These are phyloP conservation scores for Tylopilus vinaceipallidus DNA, from an alignment of 768 basidiomycete genomes.

Conservation along the genomic window DNA sequence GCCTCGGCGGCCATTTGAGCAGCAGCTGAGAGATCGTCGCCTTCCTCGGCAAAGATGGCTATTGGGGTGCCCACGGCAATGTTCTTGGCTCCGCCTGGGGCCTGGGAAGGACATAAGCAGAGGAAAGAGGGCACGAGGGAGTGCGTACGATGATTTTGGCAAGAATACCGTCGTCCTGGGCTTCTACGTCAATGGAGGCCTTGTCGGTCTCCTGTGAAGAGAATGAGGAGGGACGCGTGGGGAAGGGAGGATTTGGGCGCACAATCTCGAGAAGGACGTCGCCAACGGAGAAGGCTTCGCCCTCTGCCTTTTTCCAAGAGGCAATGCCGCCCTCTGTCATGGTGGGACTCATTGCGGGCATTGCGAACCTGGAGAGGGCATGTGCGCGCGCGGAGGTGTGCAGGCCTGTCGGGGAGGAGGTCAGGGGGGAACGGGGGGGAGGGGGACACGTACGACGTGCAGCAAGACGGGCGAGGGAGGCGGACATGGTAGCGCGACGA, in stretches of 20 bases:
- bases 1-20: constrained; percentile 69
- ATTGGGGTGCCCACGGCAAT: constrained; percentile 85
- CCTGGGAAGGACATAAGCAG: constrained; percentile 40
- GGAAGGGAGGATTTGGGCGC: constrained; percentile 27
- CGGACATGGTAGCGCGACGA: constrained; percentile 46
- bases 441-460: constrained; percentile 54
- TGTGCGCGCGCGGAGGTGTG: constrained; percentile 76
- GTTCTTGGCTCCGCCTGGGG: constrained; percentile 81
- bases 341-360: constrained; percentile 99
- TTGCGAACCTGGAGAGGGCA: constrained; percentile 85
- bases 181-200: constrained; percentile 99
- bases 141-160: constrained; percentile 91
- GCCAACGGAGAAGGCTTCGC: constrained; percentile 83
- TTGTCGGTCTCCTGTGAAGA: constrained; percentile 93
- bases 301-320: constrained; percentile 96
- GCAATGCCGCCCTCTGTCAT: constrained; percentile 99
- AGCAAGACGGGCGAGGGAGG: constrained; percentile 61
- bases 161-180: constrained; percentile 94
- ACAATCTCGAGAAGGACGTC: constrained; percentile 97
- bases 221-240: constrained; percentile 5
- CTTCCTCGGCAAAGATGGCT: constrained; percentile 91
- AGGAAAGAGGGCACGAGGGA: not conserved
- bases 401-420: constrained; percentile 50
- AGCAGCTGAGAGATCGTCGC: constrained; percentile 88
- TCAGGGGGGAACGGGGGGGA: not conserved